A percentile compares a stretch with the other conserved stretches of the same genome.
Conservation (phyloP, 2,329 filamentous ascomycete genomes). For the Ascochyta fabae region DNA sequence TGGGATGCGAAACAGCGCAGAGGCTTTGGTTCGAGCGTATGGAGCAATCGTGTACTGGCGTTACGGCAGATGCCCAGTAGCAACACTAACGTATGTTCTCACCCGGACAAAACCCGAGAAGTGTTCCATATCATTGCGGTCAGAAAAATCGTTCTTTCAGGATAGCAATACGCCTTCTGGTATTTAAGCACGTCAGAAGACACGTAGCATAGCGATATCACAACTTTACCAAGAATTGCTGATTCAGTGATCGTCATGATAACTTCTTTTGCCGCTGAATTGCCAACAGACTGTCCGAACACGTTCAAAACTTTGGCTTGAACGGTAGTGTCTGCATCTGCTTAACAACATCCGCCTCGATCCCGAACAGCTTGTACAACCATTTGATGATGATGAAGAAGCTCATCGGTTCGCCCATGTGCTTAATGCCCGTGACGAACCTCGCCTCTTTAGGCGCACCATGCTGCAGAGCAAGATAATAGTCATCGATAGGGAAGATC, state of each 20-base stretch:
- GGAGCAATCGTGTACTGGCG: not conserved
- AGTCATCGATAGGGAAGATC: constrained; percentile 68
- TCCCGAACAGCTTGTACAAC: constrained; percentile 57
- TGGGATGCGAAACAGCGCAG: not conserved
- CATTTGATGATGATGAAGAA: constrained; percentile 58
- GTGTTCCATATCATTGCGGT: too few species aligned
- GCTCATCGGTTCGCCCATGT: constrained; percentile 60
- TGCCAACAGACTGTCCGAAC: not conserved
- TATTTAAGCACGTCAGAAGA: too few species aligned
- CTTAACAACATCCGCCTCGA: constrained; percentile 50
- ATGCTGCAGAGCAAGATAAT: constrained; percentile 61
- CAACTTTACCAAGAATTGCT: too few species aligned
- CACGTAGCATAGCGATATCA: too few species aligned
- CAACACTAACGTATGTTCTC: too few species aligned
- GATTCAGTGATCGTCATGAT: not conserved
- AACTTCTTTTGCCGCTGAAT: not conserved
- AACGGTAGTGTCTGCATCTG: constrained; percentile 58
- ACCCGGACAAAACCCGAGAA: too few species aligned
- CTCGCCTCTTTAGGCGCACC: constrained; percentile 61
- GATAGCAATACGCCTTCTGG: too few species aligned
- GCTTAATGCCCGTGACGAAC: constrained; percentile 54
- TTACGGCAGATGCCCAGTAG: too few species aligned
- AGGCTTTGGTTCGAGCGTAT: not conserved
- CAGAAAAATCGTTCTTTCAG: too few species aligned
- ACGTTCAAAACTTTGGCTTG: constrained; percentile 51